Base-by-base conservation (phyloP, 1,284 basidiomycete genomes). In the Volvariella surrecta region DNA sequence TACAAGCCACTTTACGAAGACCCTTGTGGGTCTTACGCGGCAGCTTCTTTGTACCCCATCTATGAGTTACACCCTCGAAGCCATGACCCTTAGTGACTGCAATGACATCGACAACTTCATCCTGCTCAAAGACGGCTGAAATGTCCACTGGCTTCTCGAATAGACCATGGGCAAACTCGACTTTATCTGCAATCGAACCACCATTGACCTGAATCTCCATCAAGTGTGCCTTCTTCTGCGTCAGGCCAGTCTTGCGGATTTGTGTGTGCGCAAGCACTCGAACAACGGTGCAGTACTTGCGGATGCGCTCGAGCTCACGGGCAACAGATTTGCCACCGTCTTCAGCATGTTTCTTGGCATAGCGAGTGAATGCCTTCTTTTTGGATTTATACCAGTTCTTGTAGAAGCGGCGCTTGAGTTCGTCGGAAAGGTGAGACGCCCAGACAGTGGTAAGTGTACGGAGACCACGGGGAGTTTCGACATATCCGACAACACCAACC, bases 311-410 rank as follows among this genome's bases (percentile, higher is more conserved):
- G 59, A 99, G 86, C 70, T 99, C 96, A 61, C 94, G 91, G 52
- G 83, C 74, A 60, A 92, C 81, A 45, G 90, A 90, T 68, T 93
- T 91, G 63, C 92, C 92, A 60, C 80, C 81, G 63, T 92, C 89
- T 71, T 98, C 95, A 46, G 94, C 89, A 69, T 96, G 89, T 79
- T 97, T 98, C 87, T 97, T 97, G 66, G 95, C 95, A 72, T 98
- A 95, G 54, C 85, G 85, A 60, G 95, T 98, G 82, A 98, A 98
- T 39, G 95, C 95, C 85, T 99, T 99, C 84, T 98, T 99, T 89
- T 99, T 99, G 49, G 91, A 95, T 59, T 91, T 86, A 81, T 99
- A 99, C 96, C 96, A 99, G 84, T 98, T 99, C 82, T 95, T 97
- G 89, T 98, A 97, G 88, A 99, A 98, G 60, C 96, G 84, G 64